These are phyloP conservation scores for Suillus clintonianus DNA, from an alignment of 768 basidiomycete species.

Conservation along the genomic window DNA sequence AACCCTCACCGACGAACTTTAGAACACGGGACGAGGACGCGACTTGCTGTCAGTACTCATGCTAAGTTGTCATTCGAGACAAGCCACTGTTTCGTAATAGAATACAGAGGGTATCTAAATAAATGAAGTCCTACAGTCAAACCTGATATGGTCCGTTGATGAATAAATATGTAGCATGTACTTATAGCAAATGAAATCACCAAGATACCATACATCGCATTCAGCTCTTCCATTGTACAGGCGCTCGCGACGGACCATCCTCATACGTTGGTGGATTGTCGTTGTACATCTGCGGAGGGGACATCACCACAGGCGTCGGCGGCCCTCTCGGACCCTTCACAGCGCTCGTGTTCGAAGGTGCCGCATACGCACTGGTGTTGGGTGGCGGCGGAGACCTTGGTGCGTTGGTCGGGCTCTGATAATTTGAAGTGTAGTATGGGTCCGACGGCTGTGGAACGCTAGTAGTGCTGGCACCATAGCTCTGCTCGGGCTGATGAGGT, in stretches of 20 bases:
- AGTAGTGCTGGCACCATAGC: slow-evolving; percentile 46
- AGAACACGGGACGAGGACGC: not conserved
- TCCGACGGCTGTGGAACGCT: slow-evolving; percentile 41
- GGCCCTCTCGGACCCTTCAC: slow-evolving; percentile 45
- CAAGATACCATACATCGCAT: not conserved
- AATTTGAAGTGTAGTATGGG: slow-evolving; percentile 27
- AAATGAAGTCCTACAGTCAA: slow-evolving; percentile 11
- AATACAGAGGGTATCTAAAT: slow-evolving; percentile 25
- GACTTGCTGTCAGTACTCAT: not conserved
- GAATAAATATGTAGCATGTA: not conserved
- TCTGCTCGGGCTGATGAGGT: slow-evolving; percentile 42
- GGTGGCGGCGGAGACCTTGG: slow-evolving; percentile 40
- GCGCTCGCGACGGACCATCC: slow-evolving; percentile 44
- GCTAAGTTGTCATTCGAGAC: not conserved
- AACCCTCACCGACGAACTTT: slow-evolving; percentile 30
- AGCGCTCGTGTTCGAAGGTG: slow-evolving; percentile 36
- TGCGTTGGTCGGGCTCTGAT: slow-evolving; percentile 16
- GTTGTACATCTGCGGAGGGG: slow-evolving; percentile 33
- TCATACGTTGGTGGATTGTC: slow-evolving; percentile 75
- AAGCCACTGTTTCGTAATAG: slow-evolving; percentile 8
- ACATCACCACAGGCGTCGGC: slow-evolving; percentile 25
- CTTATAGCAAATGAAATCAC: not conserved
- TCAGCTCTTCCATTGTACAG: slow-evolving; percentile 51
- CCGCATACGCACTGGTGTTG: slow-evolving; percentile 36
- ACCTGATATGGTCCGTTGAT: slow-evolving; percentile 19